Percentiles rank a stretch among this genome's conserved stretches.
Evolutionary conservation across 345 rosid genomes (phyloP).

Genomic region (Arabidopsis thaliana): TAIR10.1 NC_003071.7:11628001-11628500

Average conservation of each 20-base stretch:
- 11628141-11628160: background rate
- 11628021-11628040: background rate
- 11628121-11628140: background rate
- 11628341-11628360: background rate
- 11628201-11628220: background rate
- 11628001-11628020: background rate
- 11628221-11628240: background rate
- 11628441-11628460: background rate
- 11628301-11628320: too few relatives aligned
- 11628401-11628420: background rate
- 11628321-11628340: too few relatives aligned
- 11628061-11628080: background rate
- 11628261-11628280: too few relatives aligned
- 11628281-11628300: too few relatives aligned
- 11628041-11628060: background rate
- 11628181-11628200: background rate
- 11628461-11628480: background rate
- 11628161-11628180: background rate
- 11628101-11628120: background rate
- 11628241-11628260: too few relatives aligned
- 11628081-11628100: slow-evolving; percentile 10
- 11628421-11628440: background rate
- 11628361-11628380: background rate
- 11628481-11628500: slow-evolving; percentile 11
- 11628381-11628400: background rate